A percentile compares a stretch with the other conserved stretches of the same genome.
phyloP scores from a whole-genome alignment of 495 filamentous ascomycete genomes.

The Schizothecium vesticola region DNA sequence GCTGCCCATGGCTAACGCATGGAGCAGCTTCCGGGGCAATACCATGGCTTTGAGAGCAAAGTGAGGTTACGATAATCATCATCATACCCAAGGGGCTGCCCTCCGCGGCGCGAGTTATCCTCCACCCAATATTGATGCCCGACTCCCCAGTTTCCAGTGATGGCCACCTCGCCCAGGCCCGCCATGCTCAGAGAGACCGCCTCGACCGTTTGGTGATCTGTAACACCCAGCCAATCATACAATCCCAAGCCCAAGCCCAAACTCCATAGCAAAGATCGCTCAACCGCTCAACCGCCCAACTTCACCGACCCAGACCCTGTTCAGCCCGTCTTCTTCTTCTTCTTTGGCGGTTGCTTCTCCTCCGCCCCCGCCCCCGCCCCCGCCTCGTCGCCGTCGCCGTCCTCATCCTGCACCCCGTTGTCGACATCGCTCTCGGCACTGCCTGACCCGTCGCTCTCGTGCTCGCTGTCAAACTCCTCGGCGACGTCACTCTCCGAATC shows the following conservation, averaged over 20 bases:
- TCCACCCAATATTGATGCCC: conserved; percentile 12
- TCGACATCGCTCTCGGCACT: conserved; percentile 52
- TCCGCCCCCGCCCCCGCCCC: conserved; percentile 22
- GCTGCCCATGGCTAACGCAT: neutral
- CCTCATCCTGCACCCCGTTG: conserved; percentile 39
- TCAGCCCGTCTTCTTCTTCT: conserved; percentile 44
- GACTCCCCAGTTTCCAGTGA: neutral
- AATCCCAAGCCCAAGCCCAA: neutral
- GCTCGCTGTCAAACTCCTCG: conserved; percentile 89
- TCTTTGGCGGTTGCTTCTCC: conserved; percentile 34
- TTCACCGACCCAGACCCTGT: neutral
- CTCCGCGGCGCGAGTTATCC: neutral
- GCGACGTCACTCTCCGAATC: conserved; percentile 91
- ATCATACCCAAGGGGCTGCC: neutral
- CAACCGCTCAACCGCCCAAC: neutral
- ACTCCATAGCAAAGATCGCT: neutral
- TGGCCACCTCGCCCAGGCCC: neutral
- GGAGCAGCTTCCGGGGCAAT: neutral
- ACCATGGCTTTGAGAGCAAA: neutral
- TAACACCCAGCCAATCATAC: neutral
- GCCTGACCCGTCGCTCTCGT: conserved; percentile 75
- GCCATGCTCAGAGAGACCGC: neutral
- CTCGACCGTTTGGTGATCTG: neutral
- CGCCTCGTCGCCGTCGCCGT: conserved; percentile 28
- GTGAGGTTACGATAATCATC: neutral